Evolutionary conservation across 2,329 filamentous ascomycete species (phyloP).

Genomic region (Xylaria arbuscula): DNA sequence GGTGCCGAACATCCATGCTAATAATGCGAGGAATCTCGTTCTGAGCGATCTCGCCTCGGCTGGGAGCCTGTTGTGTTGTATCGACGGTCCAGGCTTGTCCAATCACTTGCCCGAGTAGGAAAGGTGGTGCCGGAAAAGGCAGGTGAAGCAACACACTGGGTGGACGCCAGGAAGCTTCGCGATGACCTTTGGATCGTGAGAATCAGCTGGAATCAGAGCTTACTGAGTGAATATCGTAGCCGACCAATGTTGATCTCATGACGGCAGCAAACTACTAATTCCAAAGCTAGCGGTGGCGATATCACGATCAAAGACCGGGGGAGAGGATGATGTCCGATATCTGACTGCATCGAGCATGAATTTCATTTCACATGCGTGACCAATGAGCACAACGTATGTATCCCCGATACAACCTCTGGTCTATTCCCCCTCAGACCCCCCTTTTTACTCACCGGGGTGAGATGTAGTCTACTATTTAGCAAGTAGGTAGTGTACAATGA

Average conservation of each 20-base stretch:
- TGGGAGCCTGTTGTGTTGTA: not conserved
- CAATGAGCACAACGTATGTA: slow-evolving; percentile 18
- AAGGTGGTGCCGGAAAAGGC: slow-evolving; percentile 32
- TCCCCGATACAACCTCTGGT: not conserved
- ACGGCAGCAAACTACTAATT: slow-evolving; percentile 4
- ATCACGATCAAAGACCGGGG: not conserved
- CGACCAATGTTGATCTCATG: not conserved
- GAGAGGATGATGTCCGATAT: not conserved
- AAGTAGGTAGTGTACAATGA: no score
- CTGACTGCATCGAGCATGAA: slow-evolving; percentile 26
- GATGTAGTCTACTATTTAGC: slow-evolving; percentile 2
- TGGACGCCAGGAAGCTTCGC: slow-evolving; percentile 21
- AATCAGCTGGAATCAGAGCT: slow-evolving; percentile 1
- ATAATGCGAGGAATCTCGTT: not conserved
- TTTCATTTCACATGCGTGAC: slow-evolving; percentile 21
- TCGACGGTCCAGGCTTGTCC: slow-evolving; percentile 1
- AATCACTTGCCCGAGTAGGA: slow-evolving; percentile 35
- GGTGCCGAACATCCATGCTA: slow-evolving; percentile 12
- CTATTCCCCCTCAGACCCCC: slow-evolving; percentile 4
- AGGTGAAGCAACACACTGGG: slow-evolving; percentile 16
- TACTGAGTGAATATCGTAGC: not conserved
- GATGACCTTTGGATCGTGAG: slow-evolving; percentile 10
- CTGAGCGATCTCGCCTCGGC: slow-evolving; percentile 6
- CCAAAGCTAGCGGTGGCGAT: not conserved
- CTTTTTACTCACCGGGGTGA: not conserved